A percentile compares a stretch with the other conserved stretches of the same genome.
Evolutionary conservation across 129 eudicot species (phyloP).

Genomic region (Tagetes erecta): DNA sequence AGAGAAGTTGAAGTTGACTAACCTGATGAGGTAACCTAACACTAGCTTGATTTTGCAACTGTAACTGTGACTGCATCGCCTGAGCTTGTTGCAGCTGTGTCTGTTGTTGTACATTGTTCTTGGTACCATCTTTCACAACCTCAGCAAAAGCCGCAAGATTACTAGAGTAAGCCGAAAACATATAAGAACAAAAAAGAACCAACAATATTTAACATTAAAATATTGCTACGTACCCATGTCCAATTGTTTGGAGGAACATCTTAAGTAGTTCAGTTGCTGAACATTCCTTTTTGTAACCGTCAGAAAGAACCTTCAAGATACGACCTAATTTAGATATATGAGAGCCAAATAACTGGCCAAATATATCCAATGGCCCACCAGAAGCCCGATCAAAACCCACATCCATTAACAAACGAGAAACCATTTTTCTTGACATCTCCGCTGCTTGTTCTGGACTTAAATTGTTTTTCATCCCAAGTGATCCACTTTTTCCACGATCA

Average conservation of each 20-base stretch:
- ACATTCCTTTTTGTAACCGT: constrained; percentile 79
- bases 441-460: constrained; percentile 75
- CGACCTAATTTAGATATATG: constrained; percentile 81
- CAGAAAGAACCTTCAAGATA: constrained; percentile 71
- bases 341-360: constrained; percentile 69
- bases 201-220: neutral
- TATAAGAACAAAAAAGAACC: constrained; percentile 15
- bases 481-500: constrained; percentile 55
- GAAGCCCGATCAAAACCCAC: constrained; percentile 81
- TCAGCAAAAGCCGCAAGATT: constrained; percentile 69
- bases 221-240: constrained; percentile 62
- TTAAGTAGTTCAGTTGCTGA: constrained; percentile 81
- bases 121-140: constrained; percentile 75
- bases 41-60: constrained; percentile 55
- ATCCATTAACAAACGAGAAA: constrained; percentile 65
- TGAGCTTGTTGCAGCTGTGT: constrained; percentile 59
- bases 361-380: constrained; percentile 68
- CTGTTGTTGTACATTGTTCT: constrained; percentile 63
- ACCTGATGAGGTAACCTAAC: constrained; percentile 81
- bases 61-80: constrained; percentile 66
- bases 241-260: constrained; percentile 82
- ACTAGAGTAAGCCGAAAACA: constrained; percentile 40
- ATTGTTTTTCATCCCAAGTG: constrained; percentile 45
- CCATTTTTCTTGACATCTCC: constrained; percentile 67
- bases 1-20: constrained; percentile 17